These are phyloP conservation scores for Cyamopsis tetragonoloba DNA, from an alignment of 306 rosid species.

Conservation along the genomic window DNA sequence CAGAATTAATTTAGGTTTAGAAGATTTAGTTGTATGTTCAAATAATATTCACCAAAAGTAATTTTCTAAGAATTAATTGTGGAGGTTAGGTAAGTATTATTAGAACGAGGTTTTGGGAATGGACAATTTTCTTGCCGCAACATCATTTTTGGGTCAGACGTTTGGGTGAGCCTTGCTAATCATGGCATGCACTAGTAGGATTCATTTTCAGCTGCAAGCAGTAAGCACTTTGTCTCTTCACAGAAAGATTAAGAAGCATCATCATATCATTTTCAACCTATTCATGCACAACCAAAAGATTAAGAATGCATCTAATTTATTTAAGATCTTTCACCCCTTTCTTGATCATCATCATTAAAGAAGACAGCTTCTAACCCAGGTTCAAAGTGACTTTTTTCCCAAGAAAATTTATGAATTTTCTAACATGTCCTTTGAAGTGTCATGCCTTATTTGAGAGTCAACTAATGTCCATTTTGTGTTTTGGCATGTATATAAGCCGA, in stretches of 20 bases:
- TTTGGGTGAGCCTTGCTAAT: neutral
- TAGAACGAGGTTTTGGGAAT: neutral
- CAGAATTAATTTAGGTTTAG: neutral
- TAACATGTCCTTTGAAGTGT: too few relatives aligned
- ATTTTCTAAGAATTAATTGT: conserved; percentile 1
- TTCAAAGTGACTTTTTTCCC: too few relatives aligned
- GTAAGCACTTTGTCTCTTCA: too few relatives aligned
- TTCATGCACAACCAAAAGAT: too few relatives aligned
- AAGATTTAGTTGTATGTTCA: neutral
- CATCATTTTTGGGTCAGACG: neutral
- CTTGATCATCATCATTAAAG: too few relatives aligned
- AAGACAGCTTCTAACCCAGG: too few relatives aligned
- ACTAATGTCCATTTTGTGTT: too few relatives aligned
- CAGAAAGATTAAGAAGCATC: neutral
- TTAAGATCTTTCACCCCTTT: too few relatives aligned
- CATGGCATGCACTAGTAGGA: neutral
- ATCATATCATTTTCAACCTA: neutral
- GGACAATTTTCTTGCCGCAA: conserved; percentile 4
- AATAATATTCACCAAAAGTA: neutral
- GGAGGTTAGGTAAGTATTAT: neutral
- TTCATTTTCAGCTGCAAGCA: neutral
- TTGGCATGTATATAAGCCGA: too few relatives aligned
- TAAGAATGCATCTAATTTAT: too few relatives aligned
- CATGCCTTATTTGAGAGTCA: too few relatives aligned
- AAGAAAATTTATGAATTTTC: too few relatives aligned